These are phyloP conservation scores for Epichloe gansuensis DNA, from an alignment of 2,329 filamentous ascomycete genomes.

Conservation along the genomic window DNA sequence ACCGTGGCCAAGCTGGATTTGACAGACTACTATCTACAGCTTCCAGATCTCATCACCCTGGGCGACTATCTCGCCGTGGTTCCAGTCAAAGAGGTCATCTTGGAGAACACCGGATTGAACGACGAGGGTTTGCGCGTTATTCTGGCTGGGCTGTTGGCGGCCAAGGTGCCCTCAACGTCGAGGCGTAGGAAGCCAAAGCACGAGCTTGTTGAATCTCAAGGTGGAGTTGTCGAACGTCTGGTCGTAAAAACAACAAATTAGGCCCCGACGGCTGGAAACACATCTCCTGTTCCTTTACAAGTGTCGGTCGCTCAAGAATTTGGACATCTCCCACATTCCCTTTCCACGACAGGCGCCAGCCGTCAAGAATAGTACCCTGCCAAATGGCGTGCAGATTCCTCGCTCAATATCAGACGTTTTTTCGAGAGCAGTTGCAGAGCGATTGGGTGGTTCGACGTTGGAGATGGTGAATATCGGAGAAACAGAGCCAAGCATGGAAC, in stretches of 20 bases:
- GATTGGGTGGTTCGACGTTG: conserved; percentile 62
- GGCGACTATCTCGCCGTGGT: conserved; percentile 92
- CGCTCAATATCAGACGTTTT: conserved; percentile 46
- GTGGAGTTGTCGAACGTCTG: conserved; percentile 74
- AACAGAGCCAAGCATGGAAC: conserved; percentile 58
- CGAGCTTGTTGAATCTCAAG: conserved; percentile 33
- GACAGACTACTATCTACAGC: conserved; percentile 70
- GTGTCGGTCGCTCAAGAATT: conserved; percentile 70
- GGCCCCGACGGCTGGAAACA: conserved; percentile 83
- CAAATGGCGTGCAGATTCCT: conserved; percentile 23
- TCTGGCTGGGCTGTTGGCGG: conserved; percentile 72
- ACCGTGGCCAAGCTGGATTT: conserved; percentile 73
- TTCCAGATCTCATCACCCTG: conserved; percentile 74
- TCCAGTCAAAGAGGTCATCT: conserved; percentile 70
- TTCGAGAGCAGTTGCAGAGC: conserved; percentile 61
- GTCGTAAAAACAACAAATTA: conserved; percentile 84
- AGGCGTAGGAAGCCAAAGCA: conserved; percentile 36
- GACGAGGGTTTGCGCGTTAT: conserved; percentile 82
- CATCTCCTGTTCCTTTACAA: conserved; percentile 84
- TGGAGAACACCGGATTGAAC: conserved; percentile 77
- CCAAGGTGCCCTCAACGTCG: conserved; percentile 49
- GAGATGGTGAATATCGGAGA: conserved; percentile 77
- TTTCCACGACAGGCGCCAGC: conserved; percentile 45
- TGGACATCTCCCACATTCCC: conserved; percentile 76
- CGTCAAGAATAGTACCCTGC: conserved; percentile 17